Conservation (phyloP, 257 asterid species). For the Lycium ferocissimum region DNA sequence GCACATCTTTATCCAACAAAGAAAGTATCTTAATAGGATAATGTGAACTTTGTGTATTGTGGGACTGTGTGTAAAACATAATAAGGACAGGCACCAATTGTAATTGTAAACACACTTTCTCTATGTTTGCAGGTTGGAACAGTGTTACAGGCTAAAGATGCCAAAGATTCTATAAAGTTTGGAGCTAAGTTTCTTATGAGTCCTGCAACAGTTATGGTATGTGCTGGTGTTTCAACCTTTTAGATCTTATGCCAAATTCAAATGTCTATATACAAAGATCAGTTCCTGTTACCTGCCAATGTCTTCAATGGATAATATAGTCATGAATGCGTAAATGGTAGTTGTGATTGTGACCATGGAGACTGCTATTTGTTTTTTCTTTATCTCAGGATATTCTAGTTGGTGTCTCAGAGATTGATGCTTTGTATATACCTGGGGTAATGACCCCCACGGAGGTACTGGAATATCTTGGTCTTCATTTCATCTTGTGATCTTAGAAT, state of each 20-base stretch:
- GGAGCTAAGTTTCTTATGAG: conserved; percentile 93
- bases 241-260: conserved; percentile 2
- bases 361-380: background rate
- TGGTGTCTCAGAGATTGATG: conserved; percentile 55
- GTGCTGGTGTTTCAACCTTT: background rate
- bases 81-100: background rate
- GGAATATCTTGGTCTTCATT: conserved; percentile 13
- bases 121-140: conserved; percentile 71
- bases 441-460: conserved; percentile 87
- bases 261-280: background rate
- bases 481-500: background rate
- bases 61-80: background rate
- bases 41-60: conserved; percentile 10
- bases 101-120: background rate
- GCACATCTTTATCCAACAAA: background rate
- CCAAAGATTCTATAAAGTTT: conserved; percentile 53
- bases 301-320: background rate
- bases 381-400: conserved; percentile 62
- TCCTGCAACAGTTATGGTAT: conserved; percentile 81
- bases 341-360: background rate
- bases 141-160: conserved; percentile 59
- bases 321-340: conserved; percentile 14
- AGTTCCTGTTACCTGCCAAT: background rate
- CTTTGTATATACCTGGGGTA: conserved; percentile 84
- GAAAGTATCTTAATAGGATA: background rate